Conservation (phyloP, 2,329 filamentous ascomycete species). For the Phyllosticta citriasiana region DNA sequence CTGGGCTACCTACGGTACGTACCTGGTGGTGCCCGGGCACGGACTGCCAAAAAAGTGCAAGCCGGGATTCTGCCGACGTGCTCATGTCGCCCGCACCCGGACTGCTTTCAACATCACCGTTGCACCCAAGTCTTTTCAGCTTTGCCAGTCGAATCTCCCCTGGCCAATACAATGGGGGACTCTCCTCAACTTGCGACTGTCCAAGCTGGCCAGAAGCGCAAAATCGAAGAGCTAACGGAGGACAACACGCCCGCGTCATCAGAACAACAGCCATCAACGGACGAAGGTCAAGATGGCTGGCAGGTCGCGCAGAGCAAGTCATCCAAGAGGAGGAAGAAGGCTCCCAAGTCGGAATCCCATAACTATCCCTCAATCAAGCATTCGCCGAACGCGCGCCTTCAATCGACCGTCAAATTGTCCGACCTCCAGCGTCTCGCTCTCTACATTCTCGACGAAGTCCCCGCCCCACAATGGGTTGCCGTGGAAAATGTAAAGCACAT, state of each 20-base stretch:
- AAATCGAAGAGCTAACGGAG: constrained; percentile 5
- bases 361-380: constrained; percentile 47
- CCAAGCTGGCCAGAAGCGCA: constrained; percentile 8
- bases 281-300: constrained; percentile 15
- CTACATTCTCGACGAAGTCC: constrained; percentile 47
- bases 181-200: background rate
- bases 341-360: constrained; percentile 29
- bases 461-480: constrained; percentile 54
- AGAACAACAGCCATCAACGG: background rate
- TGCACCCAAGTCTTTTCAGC: background rate
- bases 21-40: no score
- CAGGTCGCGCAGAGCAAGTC: constrained; percentile 15
- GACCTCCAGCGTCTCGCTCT: constrained; percentile 50
- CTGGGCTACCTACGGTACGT: no score
- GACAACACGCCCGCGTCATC: background rate
- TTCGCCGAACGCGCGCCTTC: constrained; percentile 42
- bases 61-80: no score
- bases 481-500: constrained; percentile 47
- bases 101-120: background rate
- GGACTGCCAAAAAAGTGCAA: no score
- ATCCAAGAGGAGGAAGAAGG: constrained; percentile 16
- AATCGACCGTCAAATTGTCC: constrained; percentile 46
- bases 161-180: background rate
- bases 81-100: no score
- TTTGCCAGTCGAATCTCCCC: background rate